Evolutionary conservation across 2,329 filamentous ascomycete species (phyloP).

Genomic region (Fusarium buharicum): DNA sequence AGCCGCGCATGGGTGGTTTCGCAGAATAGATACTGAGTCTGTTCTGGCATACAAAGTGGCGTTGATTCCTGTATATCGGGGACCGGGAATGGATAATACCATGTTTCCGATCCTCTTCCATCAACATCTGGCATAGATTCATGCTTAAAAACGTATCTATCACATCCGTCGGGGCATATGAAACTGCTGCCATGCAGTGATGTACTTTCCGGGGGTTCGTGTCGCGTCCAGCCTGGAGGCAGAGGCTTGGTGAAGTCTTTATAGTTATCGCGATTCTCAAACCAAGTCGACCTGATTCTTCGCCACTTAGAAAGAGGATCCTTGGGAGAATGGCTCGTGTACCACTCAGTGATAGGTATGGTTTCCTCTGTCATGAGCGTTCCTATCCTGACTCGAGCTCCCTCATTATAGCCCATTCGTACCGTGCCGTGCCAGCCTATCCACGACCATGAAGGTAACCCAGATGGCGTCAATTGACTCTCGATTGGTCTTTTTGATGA

Average conservation of each 20-base stretch:
- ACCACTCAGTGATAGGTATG: conserved; percentile 8
- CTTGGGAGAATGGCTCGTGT: background rate
- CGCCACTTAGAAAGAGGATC: background rate
- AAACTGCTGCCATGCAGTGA: background rate
- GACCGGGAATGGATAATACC: conserved; percentile 22
- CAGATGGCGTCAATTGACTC: background rate
- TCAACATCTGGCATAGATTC: background rate
- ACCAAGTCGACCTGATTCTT: conserved; percentile 11
- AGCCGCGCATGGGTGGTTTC: conserved; percentile 4
- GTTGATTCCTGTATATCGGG: conserved; percentile 6
- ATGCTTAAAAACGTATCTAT: conserved; percentile 1
- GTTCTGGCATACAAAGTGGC: conserved; percentile 8
- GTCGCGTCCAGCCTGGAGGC: conserved; percentile 10
- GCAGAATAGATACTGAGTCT: conserved; percentile 21
- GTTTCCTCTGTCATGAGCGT: background rate
- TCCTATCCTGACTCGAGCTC: background rate
- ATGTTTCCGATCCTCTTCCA: background rate
- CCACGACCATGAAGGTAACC: conserved; percentile 26
- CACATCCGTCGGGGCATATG: conserved; percentile 7
- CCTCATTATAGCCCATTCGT: background rate
- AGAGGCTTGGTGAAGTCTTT: conserved; percentile 2
- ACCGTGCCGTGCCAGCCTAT: conserved; percentile 6
- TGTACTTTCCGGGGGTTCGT: background rate
- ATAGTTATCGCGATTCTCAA: conserved; percentile 3
- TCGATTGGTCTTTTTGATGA: background rate